A percentile compares a stretch with the other conserved stretches of the same genome.
phyloP scores from a whole-genome alignment of 2,329 filamentous ascomycete genomes.

The Incumbomyces delicatus region DNA sequence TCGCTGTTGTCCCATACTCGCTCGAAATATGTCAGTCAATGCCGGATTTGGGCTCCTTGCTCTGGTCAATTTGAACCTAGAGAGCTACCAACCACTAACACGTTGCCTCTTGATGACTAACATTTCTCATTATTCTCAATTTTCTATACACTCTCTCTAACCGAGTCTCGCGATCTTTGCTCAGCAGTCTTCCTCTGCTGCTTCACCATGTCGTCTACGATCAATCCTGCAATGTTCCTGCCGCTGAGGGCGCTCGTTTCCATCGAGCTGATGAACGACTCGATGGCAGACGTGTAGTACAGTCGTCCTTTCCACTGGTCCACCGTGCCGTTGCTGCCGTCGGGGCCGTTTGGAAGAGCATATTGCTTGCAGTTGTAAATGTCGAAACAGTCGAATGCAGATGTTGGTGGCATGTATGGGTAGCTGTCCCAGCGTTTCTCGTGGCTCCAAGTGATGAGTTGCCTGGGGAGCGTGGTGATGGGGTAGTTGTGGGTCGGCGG shows the following conservation, averaged over 20 bases:
- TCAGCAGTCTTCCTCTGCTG: too few species aligned
- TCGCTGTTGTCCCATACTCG: too few species aligned
- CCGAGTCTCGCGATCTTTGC: too few species aligned
- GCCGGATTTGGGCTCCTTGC: too few species aligned
- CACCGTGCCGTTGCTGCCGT: not conserved
- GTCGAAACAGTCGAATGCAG: constrained; percentile 74
- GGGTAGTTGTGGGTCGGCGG: constrained; percentile 18
- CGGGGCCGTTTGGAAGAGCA: not conserved
- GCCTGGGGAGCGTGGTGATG: constrained; percentile 23
- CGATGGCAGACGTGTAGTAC: constrained; percentile 60
- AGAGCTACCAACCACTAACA: too few species aligned
- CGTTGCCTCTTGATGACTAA: too few species aligned
- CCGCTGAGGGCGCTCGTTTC: constrained; percentile 91
- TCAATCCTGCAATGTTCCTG: constrained; percentile 48
- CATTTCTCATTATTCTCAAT: too few species aligned
- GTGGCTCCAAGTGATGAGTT: constrained; percentile 63
- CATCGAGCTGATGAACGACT: constrained; percentile 95
- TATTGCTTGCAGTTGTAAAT: constrained; percentile 36
- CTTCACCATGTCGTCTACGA: constrained; percentile 32
- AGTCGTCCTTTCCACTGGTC: constrained; percentile 16
- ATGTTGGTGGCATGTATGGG: constrained; percentile 70
- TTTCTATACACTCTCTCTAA: too few species aligned
- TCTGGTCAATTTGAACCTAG: too few species aligned
- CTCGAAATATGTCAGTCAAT: too few species aligned
- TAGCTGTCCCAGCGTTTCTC: constrained; percentile 75